These are phyloP conservation scores for Prunus salicina DNA, from an alignment of 306 rosid genomes.

Conservation along the genomic window DNA sequence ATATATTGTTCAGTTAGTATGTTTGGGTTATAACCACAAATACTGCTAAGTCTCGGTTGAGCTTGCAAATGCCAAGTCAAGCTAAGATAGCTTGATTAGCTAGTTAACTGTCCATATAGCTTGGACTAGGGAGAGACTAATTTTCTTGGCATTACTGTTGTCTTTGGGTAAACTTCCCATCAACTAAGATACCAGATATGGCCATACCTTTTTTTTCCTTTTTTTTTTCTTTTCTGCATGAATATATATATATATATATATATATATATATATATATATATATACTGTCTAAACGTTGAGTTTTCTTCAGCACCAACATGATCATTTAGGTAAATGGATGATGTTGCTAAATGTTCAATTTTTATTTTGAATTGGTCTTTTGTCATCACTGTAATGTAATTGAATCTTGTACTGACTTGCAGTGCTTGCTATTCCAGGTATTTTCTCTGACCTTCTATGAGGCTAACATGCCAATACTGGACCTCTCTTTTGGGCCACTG, in stretches of 20 bases:
- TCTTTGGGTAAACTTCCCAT: not conserved
- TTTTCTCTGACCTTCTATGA: slow-evolving; percentile 96
- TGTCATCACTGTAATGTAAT: not conserved
- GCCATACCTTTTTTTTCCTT: not conserved
- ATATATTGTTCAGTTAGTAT: not conserved
- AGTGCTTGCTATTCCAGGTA: slow-evolving; percentile 93
- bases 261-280: no score
- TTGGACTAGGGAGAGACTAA: not conserved
- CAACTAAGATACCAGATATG: not conserved
- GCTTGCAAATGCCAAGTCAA: not conserved
- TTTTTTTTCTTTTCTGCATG: not conserved
- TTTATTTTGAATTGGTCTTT: slow-evolving; percentile 11
- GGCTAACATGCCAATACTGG: slow-evolving; percentile 83
- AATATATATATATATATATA: no score
- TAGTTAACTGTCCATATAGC: not conserved
- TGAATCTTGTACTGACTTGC: slow-evolving; percentile 50
- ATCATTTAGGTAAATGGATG: not conserved
- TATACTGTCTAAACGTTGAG: not conserved
- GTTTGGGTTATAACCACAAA: not conserved
- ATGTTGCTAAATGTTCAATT: not conserved
- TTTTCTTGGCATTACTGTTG: not conserved
- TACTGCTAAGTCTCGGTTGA: not conserved
- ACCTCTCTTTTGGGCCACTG: slow-evolving; percentile 78
- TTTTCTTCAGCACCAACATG: not conserved
- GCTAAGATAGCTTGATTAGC: not conserved